Percentiles rank a stretch among this genome's conserved stretches.
Conservation (phyloP, 2,329 filamentous ascomycete species). For the Plenodomus lindquistii region DNA sequence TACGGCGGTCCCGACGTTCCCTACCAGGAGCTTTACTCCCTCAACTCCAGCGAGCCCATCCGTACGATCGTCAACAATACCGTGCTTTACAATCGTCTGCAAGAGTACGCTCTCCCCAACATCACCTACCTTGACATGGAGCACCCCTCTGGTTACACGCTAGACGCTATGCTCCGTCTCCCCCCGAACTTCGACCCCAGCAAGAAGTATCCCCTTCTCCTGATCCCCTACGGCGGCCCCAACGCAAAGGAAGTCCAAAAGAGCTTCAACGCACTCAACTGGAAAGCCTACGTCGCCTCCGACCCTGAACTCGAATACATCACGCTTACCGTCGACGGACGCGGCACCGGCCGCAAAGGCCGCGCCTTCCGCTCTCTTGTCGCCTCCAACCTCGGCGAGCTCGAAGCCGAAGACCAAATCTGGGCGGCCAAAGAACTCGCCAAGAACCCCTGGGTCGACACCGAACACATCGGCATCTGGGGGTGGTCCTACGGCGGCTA, state of each 20-base stretch:
- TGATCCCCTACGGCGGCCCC: conserved; percentile 71
- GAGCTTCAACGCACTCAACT: conserved; percentile 58
- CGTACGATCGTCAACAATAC: conserved; percentile 65
- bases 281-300: conserved; percentile 66
- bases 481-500: conserved; percentile 73
- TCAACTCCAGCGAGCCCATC: conserved; percentile 60
- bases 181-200: conserved; percentile 65
- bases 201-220: conserved; percentile 68
- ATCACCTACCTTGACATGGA: conserved; percentile 66
- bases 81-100: conserved; percentile 58
- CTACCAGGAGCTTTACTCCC: conserved; percentile 68
- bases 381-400: conserved; percentile 61
- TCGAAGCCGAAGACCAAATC: conserved; percentile 69
- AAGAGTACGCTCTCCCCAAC: conserved; percentile 65
- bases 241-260: conserved; percentile 66
- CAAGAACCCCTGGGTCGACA: conserved; percentile 60
- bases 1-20: conserved; percentile 70
- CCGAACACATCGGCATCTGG: conserved; percentile 65
- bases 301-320: conserved; percentile 71
- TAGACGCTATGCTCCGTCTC: conserved; percentile 68
- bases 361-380: conserved; percentile 65
- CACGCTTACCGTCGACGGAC: conserved; percentile 69
- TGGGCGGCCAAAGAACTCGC: conserved; percentile 65
- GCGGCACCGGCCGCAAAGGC: conserved; percentile 68
- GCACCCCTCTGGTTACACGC: conserved; percentile 62